Base-by-base conservation (phyloP, 2,329 filamentous ascomycete species). In the Thelonectria rubi region DNA sequence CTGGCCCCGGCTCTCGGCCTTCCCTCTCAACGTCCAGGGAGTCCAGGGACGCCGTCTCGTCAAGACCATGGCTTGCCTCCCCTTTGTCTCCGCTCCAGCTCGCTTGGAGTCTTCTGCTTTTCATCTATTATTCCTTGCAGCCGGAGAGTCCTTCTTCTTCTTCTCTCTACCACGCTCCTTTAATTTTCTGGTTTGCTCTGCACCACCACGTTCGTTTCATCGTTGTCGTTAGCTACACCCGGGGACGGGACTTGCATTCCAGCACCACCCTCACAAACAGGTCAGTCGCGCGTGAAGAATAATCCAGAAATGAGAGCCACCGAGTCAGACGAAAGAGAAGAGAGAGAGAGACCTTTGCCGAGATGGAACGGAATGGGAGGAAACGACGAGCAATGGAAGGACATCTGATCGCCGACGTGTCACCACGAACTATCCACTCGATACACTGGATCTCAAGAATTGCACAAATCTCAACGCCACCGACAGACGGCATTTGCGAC, bases 91-190 rank as follows among this genome's bases (percentile, higher is more conserved):
- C 60, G 60, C 66, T 60, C 65, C 60, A 62, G 45, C 21, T 47
- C 65, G 63, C 65, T 64, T 67, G 69, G 67, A 58, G 68, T 70
- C 63, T 69, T 56, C 66, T 65, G 62, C 62, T 68, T 65, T 62
- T 74, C 68, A 62, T 72, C 64, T 65, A 73, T 72, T 65, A 73
- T 72, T 76, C 72, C 73, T 78, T 77, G 79, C 81, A 81, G 84
- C 85, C 81, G 79, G 82, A 84, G 82, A 80, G 81, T 77, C 68
- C 34, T 69, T 65, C 71, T 80, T 78, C 71, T 80, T 78, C 61
- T 65, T 67, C 82, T 84, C 82, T 85, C 83, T 81, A 80, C 72
- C 80, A 86, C 84, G 77, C 81, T 86, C 84, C 69, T 65, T 64
- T 66, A 55, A 42, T 30, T 50, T 59, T 55, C 52, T 45, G 69